Evolutionary conservation across 352 stramenopile species (phyloP).

Genomic region (Globisporangium spinosum): DNA sequence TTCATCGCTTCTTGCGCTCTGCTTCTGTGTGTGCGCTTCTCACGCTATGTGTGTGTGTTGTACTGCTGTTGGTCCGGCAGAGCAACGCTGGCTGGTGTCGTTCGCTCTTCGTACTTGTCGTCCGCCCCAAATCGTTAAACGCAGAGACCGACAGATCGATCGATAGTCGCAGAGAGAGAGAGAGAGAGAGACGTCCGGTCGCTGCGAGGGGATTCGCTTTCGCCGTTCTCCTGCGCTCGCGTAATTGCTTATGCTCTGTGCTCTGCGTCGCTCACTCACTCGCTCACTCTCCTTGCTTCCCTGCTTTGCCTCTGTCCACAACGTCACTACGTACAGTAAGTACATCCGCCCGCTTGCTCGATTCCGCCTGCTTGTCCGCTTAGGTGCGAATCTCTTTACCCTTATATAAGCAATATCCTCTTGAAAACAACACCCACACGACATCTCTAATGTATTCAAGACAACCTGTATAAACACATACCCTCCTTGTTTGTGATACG

Average conservation of each 20-base stretch:
- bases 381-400: background rate
- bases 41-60: background rate
- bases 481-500: background rate
- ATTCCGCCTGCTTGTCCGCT: background rate
- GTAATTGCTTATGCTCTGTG: slow-evolving; percentile 1
- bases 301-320: slow-evolving; percentile 10
- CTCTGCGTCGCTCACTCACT: background rate
- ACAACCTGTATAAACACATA: background rate
- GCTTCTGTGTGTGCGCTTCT: too few relatives aligned
- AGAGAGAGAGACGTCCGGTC: background rate
- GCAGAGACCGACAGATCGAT: too few relatives aligned
- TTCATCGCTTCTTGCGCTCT: slow-evolving; percentile 3
- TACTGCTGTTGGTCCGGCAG: background rate
- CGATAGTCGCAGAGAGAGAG: background rate
- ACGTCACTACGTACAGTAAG: slow-evolving; percentile 10
- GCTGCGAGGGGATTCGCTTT: background rate
- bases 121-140: background rate
- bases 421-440: background rate
- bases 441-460: background rate
- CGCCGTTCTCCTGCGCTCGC: background rate
- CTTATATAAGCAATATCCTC: background rate
- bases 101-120: background rate
- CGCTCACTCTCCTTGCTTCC: background rate
- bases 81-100: background rate
- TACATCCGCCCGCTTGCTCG: slow-evolving; percentile 6